Base-by-base conservation (phyloP, 2,329 filamentous ascomycete species). In the Cadophora luteo-olivacea region DNA sequence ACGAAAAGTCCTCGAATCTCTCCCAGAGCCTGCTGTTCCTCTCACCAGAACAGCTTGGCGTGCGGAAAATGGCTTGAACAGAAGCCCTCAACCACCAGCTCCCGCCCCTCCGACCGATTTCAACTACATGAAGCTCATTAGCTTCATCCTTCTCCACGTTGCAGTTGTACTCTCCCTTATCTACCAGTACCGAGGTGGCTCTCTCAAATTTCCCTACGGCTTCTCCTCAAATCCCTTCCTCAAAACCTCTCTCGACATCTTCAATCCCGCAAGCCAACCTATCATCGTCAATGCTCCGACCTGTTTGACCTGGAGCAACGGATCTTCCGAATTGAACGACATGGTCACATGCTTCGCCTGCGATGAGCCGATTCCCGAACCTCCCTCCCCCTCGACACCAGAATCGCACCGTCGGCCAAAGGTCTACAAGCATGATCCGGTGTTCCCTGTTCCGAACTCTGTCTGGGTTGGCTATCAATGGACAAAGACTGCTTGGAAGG, bases 291-390 rank as follows among this genome's bases (percentile, higher is more conserved):
- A 24, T 7, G 32, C 2, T 6, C 19, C 54, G 7, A 36, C 16
- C 19, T 38, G 32, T 5, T 4, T 38, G 19, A 32, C 12, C 1
- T 58, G 54, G 54, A 58, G 32, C 32, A 58, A 58, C 24, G 54
- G 54, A 36, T 58, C 25, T 38, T 58, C 54, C 4, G 54, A 58
- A 8, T 12, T 58, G 8, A 58, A 58, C 54, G 54, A 22, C n/a
- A 58, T 58, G 54, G 19, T 57, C 16, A 33, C 54, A 22, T 57
- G 54, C 19, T 36, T 57, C 54, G 29, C 54, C 5, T 38, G 29
- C n/a, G 54, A 58, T n/a, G 32, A 38, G 32, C 54, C 32, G 4
- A 22, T 38, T 24, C 4, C 32, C 16, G 45, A 61, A 9, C 68
- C 64, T 54, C 67, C 19, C 38, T 4, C 19, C 11, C 1, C 8